These are phyloP conservation scores for Solanum habrochaites DNA, from an alignment of 257 asterid genomes.

Conservation along the genomic window DNA sequence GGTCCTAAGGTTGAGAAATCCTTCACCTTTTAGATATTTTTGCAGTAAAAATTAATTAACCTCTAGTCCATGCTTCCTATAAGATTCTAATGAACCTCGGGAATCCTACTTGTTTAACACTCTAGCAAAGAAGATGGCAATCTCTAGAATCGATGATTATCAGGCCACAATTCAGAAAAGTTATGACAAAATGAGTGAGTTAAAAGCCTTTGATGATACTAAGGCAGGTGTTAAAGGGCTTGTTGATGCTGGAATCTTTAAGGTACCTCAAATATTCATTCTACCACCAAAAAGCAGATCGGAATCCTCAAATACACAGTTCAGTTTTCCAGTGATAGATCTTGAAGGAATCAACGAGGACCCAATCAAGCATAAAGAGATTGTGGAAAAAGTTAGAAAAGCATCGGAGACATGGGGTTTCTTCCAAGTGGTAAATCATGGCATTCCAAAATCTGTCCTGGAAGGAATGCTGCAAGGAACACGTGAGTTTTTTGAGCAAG, in stretches of 20 bases:
- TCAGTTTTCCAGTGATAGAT: constrained; percentile 46
- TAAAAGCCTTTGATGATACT: constrained; percentile 43
- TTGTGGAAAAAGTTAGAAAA: not conserved
- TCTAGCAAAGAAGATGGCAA: constrained; percentile 3
- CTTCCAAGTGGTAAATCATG: constrained; percentile 12
- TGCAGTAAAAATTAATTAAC: too few species aligned
- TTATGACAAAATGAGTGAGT: constrained; percentile 20
- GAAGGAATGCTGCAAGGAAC: constrained; percentile 48
- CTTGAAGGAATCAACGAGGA: constrained; percentile 16
- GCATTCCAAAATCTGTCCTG: constrained; percentile 32
- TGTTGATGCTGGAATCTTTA: constrained; percentile 30
- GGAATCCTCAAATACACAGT: not conserved
- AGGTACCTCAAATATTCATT: constrained; percentile 36
- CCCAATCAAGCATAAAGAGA: constrained; percentile 3
- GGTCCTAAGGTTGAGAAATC: too few species aligned
- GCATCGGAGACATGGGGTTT: too few species aligned
- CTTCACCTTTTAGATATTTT: too few species aligned
- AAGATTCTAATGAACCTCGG: not conserved
- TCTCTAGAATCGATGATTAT: not conserved
- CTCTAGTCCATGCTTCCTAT: not conserved
- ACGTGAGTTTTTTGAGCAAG: constrained; percentile 45
- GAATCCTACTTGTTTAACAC: not conserved
- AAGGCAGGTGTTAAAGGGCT: constrained; percentile 62
- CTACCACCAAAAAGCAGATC: constrained; percentile 3
- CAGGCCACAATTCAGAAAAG: not conserved